phyloP scores from a whole-genome alignment of 2,329 filamentous ascomycete genomes.

The Penicillium digitatum region DNA sequence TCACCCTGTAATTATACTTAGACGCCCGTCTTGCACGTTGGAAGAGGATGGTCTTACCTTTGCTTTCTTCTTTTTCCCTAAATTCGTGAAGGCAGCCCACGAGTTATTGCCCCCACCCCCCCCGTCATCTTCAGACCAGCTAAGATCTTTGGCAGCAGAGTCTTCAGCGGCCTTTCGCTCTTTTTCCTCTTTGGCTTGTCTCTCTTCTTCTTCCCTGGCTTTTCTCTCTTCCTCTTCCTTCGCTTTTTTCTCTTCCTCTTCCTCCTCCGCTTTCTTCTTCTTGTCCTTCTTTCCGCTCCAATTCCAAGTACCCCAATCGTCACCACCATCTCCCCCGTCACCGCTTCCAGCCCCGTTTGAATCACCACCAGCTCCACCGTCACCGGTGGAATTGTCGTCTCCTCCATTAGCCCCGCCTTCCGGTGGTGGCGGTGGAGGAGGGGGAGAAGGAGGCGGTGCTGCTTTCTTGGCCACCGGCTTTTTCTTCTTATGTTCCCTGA shows the following conservation, averaged over 20 bases:
- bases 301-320: slow-evolving; percentile 43
- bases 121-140: slow-evolving; percentile 45
- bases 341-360: slow-evolving; percentile 29
- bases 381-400: slow-evolving; percentile 36
- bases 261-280: slow-evolving; percentile 29
- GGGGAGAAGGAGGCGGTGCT: slow-evolving; percentile 11
- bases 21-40: not conserved
- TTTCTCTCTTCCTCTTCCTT: slow-evolving; percentile 26
- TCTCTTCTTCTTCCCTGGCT: slow-evolving; percentile 29
- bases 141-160: slow-evolving; percentile 35
- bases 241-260: slow-evolving; percentile 30
- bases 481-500: slow-evolving; percentile 38
- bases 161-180: slow-evolving; percentile 31
- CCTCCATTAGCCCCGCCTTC: slow-evolving; percentile 35
- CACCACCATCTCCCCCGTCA: slow-evolving; percentile 35
- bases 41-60: slow-evolving; percentile 42
- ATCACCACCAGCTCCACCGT: slow-evolving; percentile 31
- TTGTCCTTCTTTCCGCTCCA: slow-evolving; percentile 27
- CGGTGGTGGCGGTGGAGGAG: slow-evolving; percentile 16
- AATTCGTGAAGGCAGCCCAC: slow-evolving; percentile 50
- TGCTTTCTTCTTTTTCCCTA: slow-evolving; percentile 55
- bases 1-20: slow-evolving; percentile 28
- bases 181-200: slow-evolving; percentile 24
- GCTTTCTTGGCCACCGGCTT: slow-evolving; percentile 21
- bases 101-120: slow-evolving; percentile 45